Base-by-base conservation (phyloP, 1,139 yeast genomes). In the Taphrina pruni region DNA sequence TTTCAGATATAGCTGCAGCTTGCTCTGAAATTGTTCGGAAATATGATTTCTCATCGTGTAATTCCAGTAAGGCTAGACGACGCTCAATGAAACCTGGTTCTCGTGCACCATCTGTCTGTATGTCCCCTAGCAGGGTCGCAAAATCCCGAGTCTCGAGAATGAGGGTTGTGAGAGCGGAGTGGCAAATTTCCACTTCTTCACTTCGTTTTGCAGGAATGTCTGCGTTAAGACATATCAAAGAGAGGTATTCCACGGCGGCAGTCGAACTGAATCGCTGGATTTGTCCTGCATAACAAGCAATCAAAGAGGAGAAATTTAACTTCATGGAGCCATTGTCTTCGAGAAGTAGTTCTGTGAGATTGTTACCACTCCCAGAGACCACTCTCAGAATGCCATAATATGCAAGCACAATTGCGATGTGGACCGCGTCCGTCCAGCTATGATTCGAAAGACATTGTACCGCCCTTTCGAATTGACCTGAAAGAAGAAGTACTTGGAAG, bases 81-180 rank as follows among this genome's bases (percentile, higher is more conserved):
- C 84, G 85, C 78, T 92, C 97, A 74, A 95, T 86, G 60, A 90
- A 85, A 26, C 99, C 99, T 0, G 97, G 92, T 58, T 85, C 82
- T 73, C 95, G 85, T 11, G 86, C 83, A 6, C 97, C 97, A 74
- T 88, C 90, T 32, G 83, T 81, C 73, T 88, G 86, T 54, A 93
- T 84, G 72, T 89, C 90, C 14, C 99, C 99, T 61, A 94, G 82
- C 66, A 94, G 80, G 73, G 88, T 83, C 8, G 88, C 83, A 78
- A 91, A 94, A 76, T 92, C 97, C 73, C 97, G 84, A 0, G 97
- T 90, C 70, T 91, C 90, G 70, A 94, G 83, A 17, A 93, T 89
- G 71, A 94, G 84, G 76, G 93, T 97, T 73, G 93, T 85, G 65
- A 94, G 81, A 0, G 96, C 89, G 74, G 89, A 94, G 75, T 89